These are phyloP conservation scores for Cladosporium colombiae DNA, from an alignment of 2,329 filamentous ascomycete species.

Conservation along the genomic window DNA sequence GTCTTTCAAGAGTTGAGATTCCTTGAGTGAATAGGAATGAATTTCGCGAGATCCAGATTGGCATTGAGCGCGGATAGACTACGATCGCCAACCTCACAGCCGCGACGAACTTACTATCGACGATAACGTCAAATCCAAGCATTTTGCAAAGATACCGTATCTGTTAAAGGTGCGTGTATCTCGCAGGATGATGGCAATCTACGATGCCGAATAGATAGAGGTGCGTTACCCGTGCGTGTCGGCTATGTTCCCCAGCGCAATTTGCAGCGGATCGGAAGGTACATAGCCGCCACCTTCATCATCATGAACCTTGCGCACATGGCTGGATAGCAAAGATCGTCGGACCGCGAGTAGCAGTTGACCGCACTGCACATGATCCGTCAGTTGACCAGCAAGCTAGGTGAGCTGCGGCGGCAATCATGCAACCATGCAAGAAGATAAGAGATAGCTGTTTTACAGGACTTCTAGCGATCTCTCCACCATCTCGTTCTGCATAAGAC, in stretches of 20 bases:
- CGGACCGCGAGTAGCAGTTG: background rate
- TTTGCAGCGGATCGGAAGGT: background rate
- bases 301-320: background rate
- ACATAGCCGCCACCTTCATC: background rate
- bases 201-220: background rate
- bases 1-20: background rate
- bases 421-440: background rate
- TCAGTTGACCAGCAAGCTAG: slow-evolving; percentile 1
- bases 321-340: background rate
- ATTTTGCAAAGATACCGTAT: background rate
- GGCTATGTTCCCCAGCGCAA: background rate
- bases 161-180: background rate
- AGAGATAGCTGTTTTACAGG: background rate
- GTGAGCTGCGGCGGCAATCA: background rate
- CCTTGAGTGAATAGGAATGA: background rate
- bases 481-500: background rate
- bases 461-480: background rate
- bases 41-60: background rate
- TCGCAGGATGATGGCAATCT: background rate
- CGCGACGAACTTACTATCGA: background rate
- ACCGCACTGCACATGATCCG: background rate
- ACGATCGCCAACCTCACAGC: background rate
- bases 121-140: background rate
- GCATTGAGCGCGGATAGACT: background rate
- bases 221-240: background rate